Base-by-base conservation (phyloP, 2,329 filamentous ascomycete genomes). In the Phialophora expanda region DNA sequence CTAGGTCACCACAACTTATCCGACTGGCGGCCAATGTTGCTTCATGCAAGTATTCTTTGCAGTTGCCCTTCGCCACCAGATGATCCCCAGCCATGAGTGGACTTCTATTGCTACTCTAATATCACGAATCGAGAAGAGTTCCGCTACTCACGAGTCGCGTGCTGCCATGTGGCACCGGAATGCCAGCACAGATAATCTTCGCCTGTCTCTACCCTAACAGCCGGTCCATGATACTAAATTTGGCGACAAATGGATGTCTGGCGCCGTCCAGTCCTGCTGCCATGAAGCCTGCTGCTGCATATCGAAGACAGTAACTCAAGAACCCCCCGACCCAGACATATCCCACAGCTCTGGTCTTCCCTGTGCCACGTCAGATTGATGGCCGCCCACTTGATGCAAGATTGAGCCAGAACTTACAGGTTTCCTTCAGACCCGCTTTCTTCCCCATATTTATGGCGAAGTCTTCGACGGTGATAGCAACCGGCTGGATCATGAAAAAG, bases 401-500 rank as follows among this genome's bases (percentile, higher is more conserved):
- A 20, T 22, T 38, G 32, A 38, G n/a, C 11, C 20, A 28, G 7
- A 14, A 56, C 67, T 61, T 62, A 69, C 65, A 65, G 22, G 26
- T 68, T 8, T 67, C 55, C 53, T 55, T 48, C 24, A 69, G 22
- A 32, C 56, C 67, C 30, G 46, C 41, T 38, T 62, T 61, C 60
- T 53, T 65, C 12, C 65, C 65, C 24, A 62, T 12, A 41, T 66
- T 66, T 14, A 67, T 66, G n/a, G 48, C 66, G 11, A 66, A 54
- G 51, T 69, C 65, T 56, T 69, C 67, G 12, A 64, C 17, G 4
- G 62, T 65, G 48, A 69, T 66, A 34, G 62, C 67, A 8, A 68
- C 60, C 5, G 67, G 65, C 60, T 69, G 67, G 50, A 68, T 51
- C 67, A 69, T 57, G 57, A 69, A 69, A 53, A 69, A 69, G 14